phyloP scores from a whole-genome alignment of 176 grass and related monocot species.

The Ensete ventricosum region DNA sequence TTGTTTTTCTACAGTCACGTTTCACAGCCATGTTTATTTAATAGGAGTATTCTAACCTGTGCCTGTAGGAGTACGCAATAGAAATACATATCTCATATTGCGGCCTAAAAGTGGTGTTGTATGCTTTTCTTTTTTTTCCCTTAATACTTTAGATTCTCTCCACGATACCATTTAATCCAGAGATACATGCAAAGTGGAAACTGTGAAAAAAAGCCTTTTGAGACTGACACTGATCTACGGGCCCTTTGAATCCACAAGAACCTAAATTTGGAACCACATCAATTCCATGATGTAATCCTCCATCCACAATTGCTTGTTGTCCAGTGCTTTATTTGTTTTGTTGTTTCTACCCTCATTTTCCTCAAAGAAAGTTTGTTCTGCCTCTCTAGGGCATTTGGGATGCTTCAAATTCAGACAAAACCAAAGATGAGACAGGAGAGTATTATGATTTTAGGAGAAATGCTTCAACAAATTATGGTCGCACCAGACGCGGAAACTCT shows the following conservation, averaged over 20 bases:
- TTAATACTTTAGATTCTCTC: too few species aligned
- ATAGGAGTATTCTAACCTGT: not conserved
- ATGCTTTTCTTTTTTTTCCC: too few species aligned
- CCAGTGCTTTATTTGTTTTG: constrained; percentile 4
- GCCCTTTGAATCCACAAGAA: too few species aligned
- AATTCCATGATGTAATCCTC: not conserved
- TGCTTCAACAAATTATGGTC: constrained; percentile 11
- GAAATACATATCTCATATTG: too few species aligned
- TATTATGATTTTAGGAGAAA: constrained; percentile 34
- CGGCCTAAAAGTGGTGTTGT: too few species aligned
- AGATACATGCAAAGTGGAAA: too few species aligned
- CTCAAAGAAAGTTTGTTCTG: constrained; percentile 11
- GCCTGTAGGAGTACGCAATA: not conserved
- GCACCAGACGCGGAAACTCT: constrained; percentile 20
- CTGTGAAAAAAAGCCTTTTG: too few species aligned
- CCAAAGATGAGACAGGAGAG: constrained; percentile 31
- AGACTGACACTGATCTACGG: too few species aligned
- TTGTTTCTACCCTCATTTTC: not conserved
- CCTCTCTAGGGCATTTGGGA: constrained; percentile 59
- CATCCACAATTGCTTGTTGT: too few species aligned
- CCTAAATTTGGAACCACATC: not conserved
- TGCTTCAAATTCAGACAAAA: constrained; percentile 38
- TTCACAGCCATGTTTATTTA: too few species aligned
- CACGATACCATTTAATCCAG: too few species aligned
- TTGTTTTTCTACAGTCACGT: too few species aligned